Conservation (phyloP, 2,329 filamentous ascomycete species). For the Xylaria sp. region DNA sequence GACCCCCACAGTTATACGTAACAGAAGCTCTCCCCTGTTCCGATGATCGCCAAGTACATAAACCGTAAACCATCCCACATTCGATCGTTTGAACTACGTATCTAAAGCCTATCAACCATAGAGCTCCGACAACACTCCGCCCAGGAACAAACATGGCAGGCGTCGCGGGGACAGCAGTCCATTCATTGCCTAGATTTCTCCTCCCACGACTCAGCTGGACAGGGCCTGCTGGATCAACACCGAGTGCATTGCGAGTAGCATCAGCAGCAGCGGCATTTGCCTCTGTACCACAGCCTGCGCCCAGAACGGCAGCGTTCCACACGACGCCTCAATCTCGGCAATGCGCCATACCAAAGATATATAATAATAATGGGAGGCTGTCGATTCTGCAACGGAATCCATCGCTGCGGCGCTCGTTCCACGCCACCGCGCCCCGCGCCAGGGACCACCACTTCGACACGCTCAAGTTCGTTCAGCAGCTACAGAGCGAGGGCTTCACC, state of each 20-base stretch:
- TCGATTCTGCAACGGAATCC: constrained; percentile 48
- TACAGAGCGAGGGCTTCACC: constrained; percentile 92
- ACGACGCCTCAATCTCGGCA: constrained; percentile 36
- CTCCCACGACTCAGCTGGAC: constrained; percentile 68
- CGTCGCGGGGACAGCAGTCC: constrained; percentile 47
- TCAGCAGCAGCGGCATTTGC: constrained; percentile 44
- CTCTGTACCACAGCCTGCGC: constrained; percentile 39
- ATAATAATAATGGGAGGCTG: constrained; percentile 18
- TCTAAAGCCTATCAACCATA: background rate
- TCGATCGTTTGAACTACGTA: no score
- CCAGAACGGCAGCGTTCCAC: constrained; percentile 44
- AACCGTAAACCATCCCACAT: constrained; percentile 13
- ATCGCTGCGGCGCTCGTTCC: constrained; percentile 66
- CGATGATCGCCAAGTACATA: constrained; percentile 19
- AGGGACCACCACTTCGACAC: constrained; percentile 98
- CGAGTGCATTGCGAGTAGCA: constrained; percentile 45
- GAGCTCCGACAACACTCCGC: background rate
- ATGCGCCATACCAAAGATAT: constrained; percentile 23
- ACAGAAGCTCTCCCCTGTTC: constrained; percentile 5
- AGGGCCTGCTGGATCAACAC: constrained; percentile 48
- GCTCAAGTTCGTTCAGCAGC: constrained; percentile 91
- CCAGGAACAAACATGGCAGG: constrained; percentile 45
- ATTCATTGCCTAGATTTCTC: constrained; percentile 63
- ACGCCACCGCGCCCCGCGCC: constrained; percentile 68
- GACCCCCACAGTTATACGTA: background rate